Conservation (phyloP, 225 moss, liverwort and hornwort genomes). For the Ulota crispa region DNA sequence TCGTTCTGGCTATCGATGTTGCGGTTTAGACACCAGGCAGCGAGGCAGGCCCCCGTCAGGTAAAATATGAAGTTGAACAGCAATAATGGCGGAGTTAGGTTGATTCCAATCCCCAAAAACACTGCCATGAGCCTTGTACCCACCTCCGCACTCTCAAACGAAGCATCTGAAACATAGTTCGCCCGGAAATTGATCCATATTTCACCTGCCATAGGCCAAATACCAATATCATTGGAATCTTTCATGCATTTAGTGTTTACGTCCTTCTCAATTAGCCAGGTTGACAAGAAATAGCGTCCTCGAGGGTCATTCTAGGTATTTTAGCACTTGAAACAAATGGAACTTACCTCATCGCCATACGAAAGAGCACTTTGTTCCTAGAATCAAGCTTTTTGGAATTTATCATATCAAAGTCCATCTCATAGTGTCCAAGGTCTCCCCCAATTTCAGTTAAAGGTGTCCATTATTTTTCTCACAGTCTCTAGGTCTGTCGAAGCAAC, state of each 20-base stretch:
- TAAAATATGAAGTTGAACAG: constrained; percentile 37
- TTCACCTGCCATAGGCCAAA: neutral
- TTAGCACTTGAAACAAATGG: neutral
- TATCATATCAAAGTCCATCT: neutral
- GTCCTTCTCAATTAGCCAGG: neutral
- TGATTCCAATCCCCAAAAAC: constrained; percentile 33
- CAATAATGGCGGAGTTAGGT: constrained; percentile 26
- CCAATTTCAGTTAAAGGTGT: neutral
- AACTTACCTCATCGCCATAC: neutral
- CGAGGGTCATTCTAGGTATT: neutral
- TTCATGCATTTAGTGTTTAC: too few species aligned
- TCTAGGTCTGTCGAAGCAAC: neutral
- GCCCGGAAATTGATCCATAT: neutral
- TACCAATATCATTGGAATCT: neutral
- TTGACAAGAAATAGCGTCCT: neutral
- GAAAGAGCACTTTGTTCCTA: neutral
- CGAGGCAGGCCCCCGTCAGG: constrained; percentile 21
- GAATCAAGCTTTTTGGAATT: neutral
- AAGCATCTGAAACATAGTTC: neutral
- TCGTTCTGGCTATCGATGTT: constrained; percentile 34
- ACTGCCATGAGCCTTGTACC: constrained; percentile 21
- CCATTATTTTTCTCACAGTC: neutral
- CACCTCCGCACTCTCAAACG: neutral
- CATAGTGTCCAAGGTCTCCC: neutral
- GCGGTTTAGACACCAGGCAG: constrained; percentile 39